These are phyloP conservation scores for Cercophora sp. DNA, from an alignment of 495 filamentous ascomycete genomes.

Conservation along the genomic window DNA sequence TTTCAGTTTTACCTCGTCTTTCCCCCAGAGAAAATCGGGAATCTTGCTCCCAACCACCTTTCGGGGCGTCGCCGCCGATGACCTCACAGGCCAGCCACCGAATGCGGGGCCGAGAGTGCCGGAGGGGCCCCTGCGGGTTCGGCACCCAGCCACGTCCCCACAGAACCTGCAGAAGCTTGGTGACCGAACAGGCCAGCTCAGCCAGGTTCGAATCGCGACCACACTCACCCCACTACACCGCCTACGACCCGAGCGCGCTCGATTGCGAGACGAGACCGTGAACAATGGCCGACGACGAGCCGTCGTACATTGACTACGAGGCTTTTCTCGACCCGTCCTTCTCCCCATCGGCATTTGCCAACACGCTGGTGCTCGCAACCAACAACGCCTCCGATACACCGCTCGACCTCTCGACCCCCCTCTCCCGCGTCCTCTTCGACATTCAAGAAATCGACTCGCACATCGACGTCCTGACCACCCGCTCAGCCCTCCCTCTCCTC, in stretches of 20 bases:
- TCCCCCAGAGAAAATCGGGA: too few relatives aligned
- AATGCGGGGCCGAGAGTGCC: constrained; percentile 9
- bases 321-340: constrained; percentile 83
- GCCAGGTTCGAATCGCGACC: too few relatives aligned
- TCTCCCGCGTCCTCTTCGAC: constrained; percentile 93
- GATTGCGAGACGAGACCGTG: constrained; percentile 12
- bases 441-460: constrained; percentile 96
- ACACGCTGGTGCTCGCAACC: constrained; percentile 79
- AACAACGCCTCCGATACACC: constrained; percentile 89
- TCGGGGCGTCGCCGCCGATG: constrained; percentile 2
- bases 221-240: too few relatives aligned
- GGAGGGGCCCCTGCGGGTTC: too few relatives aligned
- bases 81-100: constrained; percentile 9
- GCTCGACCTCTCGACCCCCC: constrained; percentile 87
- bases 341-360: constrained; percentile 75
- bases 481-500: constrained; percentile 78
- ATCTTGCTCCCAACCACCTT: background rate
- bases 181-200: too few relatives aligned
- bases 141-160: too few relatives aligned
- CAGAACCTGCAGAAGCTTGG: too few relatives aligned
- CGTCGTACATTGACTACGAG: constrained; percentile 96
- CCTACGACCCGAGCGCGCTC: too few relatives aligned
- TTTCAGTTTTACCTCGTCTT: too few relatives aligned
- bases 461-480: constrained; percentile 83
- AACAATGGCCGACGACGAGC: constrained; percentile 42